Base-by-base conservation (phyloP, 495 filamentous ascomycete genomes). In the Jackrogersella multiformis region DNA sequence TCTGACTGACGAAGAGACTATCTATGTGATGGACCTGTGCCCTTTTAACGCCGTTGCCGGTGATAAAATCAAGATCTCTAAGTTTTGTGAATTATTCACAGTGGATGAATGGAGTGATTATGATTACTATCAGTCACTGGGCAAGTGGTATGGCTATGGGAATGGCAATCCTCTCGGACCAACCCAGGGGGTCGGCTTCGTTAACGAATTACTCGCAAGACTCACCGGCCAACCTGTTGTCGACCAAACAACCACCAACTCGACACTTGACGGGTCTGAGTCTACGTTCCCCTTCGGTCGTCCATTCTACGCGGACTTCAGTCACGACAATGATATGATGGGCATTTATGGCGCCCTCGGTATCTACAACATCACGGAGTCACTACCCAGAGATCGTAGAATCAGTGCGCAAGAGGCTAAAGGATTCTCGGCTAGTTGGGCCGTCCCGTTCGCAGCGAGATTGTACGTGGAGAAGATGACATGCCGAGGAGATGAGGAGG, bases 381-480 rank as follows among this genome's bases (percentile, higher is more conserved):
- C 77, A 34, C 81, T 84, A 4, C 75, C 82, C 13, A 69, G 85
- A 16, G 69, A 83, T 64, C 78, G 78, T 21, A 70, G 78, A 26
- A 38, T 67, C 6, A 73, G 78, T 41, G 79, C 85, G 6, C 74
- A 80, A 35, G 57, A 79, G 35, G 60, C 60, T 38, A 69, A 75
- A 34, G 87, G 92, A 46, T 93, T 85, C 71, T 84, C 87, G 20
- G 86, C 90, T 0, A 78, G 85, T 10, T 93, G 90, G 90, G 86
- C 86, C 20, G 92, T 94, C 51, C 90, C 92, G 4, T 96, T 97
- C 76, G 91, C 82, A 0, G 88, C 84, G 4, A 80, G 92, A 41
- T 83, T 89, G 54, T 95, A 93, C 72, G 82, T 97, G 48, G 93
- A 97, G 84, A 91, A 92, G 83, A 90, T 96, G 90, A 72, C 71